phyloP scores from a whole-genome alignment of 148 eudicot species.

The Beta vulgaris region DNA sequence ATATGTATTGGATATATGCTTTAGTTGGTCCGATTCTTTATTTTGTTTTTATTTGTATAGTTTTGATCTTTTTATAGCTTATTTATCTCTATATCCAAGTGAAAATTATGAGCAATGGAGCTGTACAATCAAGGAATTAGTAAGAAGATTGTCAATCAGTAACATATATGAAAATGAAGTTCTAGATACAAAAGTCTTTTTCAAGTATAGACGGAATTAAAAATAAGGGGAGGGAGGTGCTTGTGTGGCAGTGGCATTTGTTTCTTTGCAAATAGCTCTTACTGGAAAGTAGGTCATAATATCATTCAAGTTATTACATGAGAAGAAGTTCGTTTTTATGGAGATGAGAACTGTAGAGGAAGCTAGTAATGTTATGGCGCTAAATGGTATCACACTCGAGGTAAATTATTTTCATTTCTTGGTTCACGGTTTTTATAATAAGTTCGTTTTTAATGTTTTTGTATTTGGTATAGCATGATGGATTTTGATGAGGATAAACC shows the following conservation, averaged over 20 bases:
- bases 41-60: background rate
- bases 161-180: background rate
- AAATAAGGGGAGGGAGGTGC: background rate
- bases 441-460: too few relatives aligned
- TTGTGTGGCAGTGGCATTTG: background rate
- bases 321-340: constrained; percentile 89
- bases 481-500: too few relatives aligned
- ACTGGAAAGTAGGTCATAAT: too few relatives aligned
- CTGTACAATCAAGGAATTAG: background rate
- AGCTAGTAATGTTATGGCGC: constrained; percentile 84
- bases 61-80: background rate
- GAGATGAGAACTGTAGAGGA: constrained; percentile 90
- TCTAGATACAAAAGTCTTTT: background rate
- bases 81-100: background rate
- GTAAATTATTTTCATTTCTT: constrained; percentile 26
- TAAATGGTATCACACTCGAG: constrained; percentile 71
- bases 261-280: background rate
- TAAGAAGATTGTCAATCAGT: background rate
- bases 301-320: too few relatives aligned
- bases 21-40: background rate
- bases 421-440: background rate
- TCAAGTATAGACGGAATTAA: background rate
- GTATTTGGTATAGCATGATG: too few relatives aligned
- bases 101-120: background rate
- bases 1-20: background rate